These are phyloP conservation scores for Sugiyamaella novakii DNA, from an alignment of 1,139 yeast species.

Conservation along the genomic window DNA sequence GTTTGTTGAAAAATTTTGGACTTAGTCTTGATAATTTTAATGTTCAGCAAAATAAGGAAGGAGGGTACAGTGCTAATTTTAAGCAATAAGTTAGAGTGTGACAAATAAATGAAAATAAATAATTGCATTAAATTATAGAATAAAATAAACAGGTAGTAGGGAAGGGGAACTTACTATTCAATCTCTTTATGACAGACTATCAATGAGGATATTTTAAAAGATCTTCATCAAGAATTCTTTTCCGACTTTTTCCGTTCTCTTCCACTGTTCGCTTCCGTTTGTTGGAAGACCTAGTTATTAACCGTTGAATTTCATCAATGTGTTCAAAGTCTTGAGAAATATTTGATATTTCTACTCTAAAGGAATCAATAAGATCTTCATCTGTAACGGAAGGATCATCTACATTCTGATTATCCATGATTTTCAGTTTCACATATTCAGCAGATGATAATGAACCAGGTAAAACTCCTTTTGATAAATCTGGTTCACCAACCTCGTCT, in stretches of 20 bases:
- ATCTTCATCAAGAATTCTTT: not conserved
- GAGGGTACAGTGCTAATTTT: conserved; percentile 34
- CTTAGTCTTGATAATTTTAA: conserved; percentile 38
- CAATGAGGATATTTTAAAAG: too few relatives aligned
- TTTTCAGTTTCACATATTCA: conserved; percentile 1
- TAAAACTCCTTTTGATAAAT: not conserved
- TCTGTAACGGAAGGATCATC: conserved; percentile 12
- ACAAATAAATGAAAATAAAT: too few relatives aligned
- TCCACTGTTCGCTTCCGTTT: too few relatives aligned
- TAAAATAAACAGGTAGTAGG: too few relatives aligned
- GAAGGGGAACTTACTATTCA: too few relatives aligned
- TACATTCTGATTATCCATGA: conserved; percentile 3
- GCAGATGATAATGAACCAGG: not conserved
- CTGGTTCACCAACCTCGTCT: not conserved
- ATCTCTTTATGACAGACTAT: too few relatives aligned
- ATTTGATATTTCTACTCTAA: not conserved
- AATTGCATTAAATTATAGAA: too few relatives aligned
- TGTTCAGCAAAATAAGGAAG: conserved; percentile 33
- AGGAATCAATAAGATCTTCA: conserved; percentile 14
- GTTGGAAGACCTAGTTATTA: too few relatives aligned
- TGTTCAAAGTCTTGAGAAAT: conserved; percentile 5
- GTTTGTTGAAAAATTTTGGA: conserved; percentile 37
- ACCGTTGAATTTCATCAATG: conserved; percentile 7
- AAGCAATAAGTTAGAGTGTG: not conserved
- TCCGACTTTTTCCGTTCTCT: not conserved